Percentiles rank a stretch among this genome's conserved stretches.
These are phyloP conservation scores for Tylopilus subfusipes DNA, from an alignment of 768 basidiomycete genomes.

Conservation along the genomic window DNA sequence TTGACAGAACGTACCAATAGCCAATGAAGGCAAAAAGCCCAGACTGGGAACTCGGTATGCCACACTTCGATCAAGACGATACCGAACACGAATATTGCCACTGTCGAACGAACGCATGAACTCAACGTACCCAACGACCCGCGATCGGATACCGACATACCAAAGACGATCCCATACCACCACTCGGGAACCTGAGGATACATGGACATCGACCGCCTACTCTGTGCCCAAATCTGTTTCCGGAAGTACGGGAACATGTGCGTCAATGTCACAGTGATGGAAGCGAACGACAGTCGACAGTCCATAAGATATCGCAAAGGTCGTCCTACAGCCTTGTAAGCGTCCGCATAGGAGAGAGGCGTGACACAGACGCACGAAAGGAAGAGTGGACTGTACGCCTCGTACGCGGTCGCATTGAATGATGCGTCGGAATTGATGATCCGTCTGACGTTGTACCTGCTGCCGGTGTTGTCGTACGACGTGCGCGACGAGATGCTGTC, in stretches of 20 bases:
- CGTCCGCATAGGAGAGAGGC: not conserved
- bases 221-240: slow-evolving; percentile 72
- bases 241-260: slow-evolving; percentile 76
- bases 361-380: slow-evolving; percentile 37
- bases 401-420: too few relatives aligned
- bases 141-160: slow-evolving; percentile 6
- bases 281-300: slow-evolving; percentile 83
- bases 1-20: slow-evolving; percentile 21
- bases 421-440: slow-evolving; percentile 54
- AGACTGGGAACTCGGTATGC: slow-evolving; percentile 47
- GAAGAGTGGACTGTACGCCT: slow-evolving; percentile 63
- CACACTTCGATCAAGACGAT: slow-evolving; percentile 58
- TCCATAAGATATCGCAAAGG: slow-evolving; percentile 77
- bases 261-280: slow-evolving; percentile 68
- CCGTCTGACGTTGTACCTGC: slow-evolving; percentile 59
- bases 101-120: slow-evolving; percentile 14
- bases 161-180: slow-evolving; percentile 46
- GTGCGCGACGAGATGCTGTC: too few relatives aligned
- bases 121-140: not conserved
- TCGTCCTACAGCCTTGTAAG: slow-evolving; percentile 33
- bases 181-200: slow-evolving; percentile 60
- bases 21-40: slow-evolving; percentile 41
- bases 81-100: slow-evolving; percentile 54
- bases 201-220: slow-evolving; percentile 56
- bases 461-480: too few relatives aligned